phyloP scores from a whole-genome alignment of 139 green algal genomes.

The Pseudopediastrum boryanum region DNA sequence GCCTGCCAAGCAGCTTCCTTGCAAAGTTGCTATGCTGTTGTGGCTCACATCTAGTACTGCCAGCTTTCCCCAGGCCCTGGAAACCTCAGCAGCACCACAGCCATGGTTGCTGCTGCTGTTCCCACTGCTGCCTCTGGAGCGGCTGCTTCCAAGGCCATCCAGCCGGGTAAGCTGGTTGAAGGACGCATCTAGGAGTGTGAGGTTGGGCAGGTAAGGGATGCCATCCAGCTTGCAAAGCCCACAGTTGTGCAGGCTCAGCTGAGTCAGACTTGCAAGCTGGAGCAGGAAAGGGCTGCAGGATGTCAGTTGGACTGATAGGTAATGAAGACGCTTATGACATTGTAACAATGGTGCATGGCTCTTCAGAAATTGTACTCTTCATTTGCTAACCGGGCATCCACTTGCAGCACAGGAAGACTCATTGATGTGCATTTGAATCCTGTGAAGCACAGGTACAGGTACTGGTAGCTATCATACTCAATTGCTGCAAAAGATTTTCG shows the following conservation, averaged over 20 bases:
- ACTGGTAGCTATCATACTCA: too few species aligned
- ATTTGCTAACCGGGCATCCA: too few species aligned
- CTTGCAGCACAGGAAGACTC: too few species aligned
- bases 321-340: too few species aligned
- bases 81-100: background rate
- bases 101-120: background rate
- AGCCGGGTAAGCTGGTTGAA: conserved; percentile 74
- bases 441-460: too few species aligned
- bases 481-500: too few species aligned
- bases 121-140: background rate
- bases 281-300: background rate
- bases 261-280: conserved; percentile 37
- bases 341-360: too few species aligned
- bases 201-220: background rate
- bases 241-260: conserved; percentile 64
- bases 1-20: conserved; percentile 37
- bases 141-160: conserved; percentile 57
- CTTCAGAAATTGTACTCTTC: too few species aligned
- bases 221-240: conserved; percentile 38
- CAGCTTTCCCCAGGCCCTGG: background rate
- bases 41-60: background rate
- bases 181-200: conserved; percentile 58
- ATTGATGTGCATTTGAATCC: too few species aligned
- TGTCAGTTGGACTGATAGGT: too few species aligned
- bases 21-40: conserved; percentile 8